phyloP scores from a whole-genome alignment of 768 basidiomycete genomes.

The Flagelloscypha sp. region DNA sequence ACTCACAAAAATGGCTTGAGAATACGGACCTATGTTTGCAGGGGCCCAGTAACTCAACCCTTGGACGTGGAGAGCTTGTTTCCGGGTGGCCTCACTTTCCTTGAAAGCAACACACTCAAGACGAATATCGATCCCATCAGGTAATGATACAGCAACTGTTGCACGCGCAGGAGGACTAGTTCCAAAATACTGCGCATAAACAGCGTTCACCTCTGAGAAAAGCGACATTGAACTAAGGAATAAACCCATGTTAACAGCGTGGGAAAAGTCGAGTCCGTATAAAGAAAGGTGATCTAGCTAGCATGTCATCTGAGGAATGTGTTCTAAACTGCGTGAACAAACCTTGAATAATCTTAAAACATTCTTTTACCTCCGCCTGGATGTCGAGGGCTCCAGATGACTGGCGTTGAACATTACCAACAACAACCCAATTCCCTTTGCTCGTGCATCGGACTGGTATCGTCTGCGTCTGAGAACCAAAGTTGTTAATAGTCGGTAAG shows the following conservation, averaged over 20 bases:
- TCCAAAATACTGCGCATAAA: slow-evolving; percentile 80
- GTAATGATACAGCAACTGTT: slow-evolving; percentile 80
- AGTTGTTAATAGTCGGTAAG: too few relatives aligned
- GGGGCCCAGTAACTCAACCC: slow-evolving; percentile 98
- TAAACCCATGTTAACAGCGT: slow-evolving; percentile 73
- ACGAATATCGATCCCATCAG: slow-evolving; percentile 43
- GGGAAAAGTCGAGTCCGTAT: slow-evolving; percentile 41
- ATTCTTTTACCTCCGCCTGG: slow-evolving; percentile 63
- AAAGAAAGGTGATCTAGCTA: slow-evolving; percentile 44
- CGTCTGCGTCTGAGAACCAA: background rate
- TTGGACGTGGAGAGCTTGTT: slow-evolving; percentile 88
- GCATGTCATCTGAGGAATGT: slow-evolving; percentile 3
- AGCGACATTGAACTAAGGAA: slow-evolving; percentile 75
- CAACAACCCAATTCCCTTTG: slow-evolving; percentile 59
- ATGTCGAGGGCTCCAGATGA: slow-evolving; percentile 23
- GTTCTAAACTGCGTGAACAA: slow-evolving; percentile 8
- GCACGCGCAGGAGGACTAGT: slow-evolving; percentile 88
- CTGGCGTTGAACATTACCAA: slow-evolving; percentile 46
- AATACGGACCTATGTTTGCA: slow-evolving; percentile 98
- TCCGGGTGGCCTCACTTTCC: slow-evolving; percentile 28
- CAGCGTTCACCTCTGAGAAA: slow-evolving; percentile 68
- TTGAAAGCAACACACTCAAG: slow-evolving; percentile 80
- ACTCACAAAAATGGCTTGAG: slow-evolving; percentile 78
- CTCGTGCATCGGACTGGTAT: slow-evolving; percentile 16
- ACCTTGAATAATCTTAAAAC: slow-evolving; percentile 65